Base-by-base conservation (phyloP, 1,284 basidiomycete species). In the Termitomyces sp. region DNA sequence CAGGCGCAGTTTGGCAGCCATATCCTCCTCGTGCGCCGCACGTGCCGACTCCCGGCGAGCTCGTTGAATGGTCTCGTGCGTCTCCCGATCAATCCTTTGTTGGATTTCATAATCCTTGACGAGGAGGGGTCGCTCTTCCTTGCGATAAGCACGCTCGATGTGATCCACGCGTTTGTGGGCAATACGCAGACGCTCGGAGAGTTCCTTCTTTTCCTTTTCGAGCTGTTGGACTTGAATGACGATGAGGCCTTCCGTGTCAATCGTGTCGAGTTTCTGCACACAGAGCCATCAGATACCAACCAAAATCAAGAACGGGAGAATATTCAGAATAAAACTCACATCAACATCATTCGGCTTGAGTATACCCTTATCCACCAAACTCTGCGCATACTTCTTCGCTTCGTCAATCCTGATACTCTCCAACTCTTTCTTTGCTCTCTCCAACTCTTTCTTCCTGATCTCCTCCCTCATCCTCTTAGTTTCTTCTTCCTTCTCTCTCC, bases 121-220 rank as follows among this genome's bases (percentile, higher is more conserved):
- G 41, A 98, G 81, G 15, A 98, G 78, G 0, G 94, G 90, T 10
- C 88, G 83, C 70, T 98, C 97, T 59, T 95, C 94, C 73, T 94
- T 93, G 62, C 96, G 89, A 76, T 90, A 93, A 0, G 96, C 95
- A 60, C 97, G 92, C 75, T 99, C 96, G 67, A 92, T 72, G 72
- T 99, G 95, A 68, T 99, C 96, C 65, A 98, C 86, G 31, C 94
- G 90, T 74, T 98, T 98, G 55, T 87, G 73, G 52, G 91, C 82
- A 61, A 95, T 83, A 36, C 94, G 88, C 57, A 98, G 79, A 26
- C 88, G 84, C 65, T 95, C 91, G 60, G 81, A 83, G 61, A 93
- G 78, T 63, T 95, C 91, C 64, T 86, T 88, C 82, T 97, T 97
- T 76, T 98, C 96, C 75, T 97, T 98, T 75, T 98, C 95, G 54